Evolutionary conservation across 2,329 filamentous ascomycete genomes (phyloP).

Genomic region (Drechslera avenae): DNA sequence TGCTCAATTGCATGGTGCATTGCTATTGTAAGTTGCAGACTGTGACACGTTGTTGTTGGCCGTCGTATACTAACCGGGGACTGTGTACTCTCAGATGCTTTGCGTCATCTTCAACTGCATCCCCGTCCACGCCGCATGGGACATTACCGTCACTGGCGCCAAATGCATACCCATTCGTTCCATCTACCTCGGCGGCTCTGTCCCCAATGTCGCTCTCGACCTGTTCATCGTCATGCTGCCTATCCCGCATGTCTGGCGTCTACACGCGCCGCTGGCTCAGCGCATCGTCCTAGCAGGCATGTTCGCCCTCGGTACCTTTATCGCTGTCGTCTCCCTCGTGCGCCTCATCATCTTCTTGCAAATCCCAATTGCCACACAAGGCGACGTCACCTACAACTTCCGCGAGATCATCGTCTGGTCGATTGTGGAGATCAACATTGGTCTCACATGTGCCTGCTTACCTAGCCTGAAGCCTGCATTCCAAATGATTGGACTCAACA

Average conservation of each 20-base stretch:
- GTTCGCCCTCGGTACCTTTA: conserved; percentile 33
- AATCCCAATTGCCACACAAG: conserved; percentile 23
- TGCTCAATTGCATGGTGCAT: conserved; percentile 27
- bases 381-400: conserved; percentile 33
- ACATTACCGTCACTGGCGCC: conserved; percentile 24
- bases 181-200: conserved; percentile 31
- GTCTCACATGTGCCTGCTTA: conserved; percentile 30
- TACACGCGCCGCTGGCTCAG: conserved; percentile 29
- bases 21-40: conserved; percentile 16
- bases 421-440: conserved; percentile 32
- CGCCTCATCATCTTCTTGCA: conserved; percentile 31
- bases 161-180: conserved; percentile 25
- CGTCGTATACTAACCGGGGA: neutral
- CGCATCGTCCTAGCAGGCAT: conserved; percentile 29
- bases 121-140: conserved; percentile 28
- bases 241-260: conserved; percentile 31
- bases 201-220: conserved; percentile 35
- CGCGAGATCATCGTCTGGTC: conserved; percentile 34
- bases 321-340: conserved; percentile 29
- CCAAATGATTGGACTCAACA: conserved; percentile 21
- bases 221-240: conserved; percentile 30
- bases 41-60: no score
- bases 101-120: conserved; percentile 28
- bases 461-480: conserved; percentile 27
- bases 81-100: conserved; percentile 13